Evolutionary conservation across 768 basidiomycete genomes (phyloP).

Genomic region (Mycena epipterygia): DNA sequence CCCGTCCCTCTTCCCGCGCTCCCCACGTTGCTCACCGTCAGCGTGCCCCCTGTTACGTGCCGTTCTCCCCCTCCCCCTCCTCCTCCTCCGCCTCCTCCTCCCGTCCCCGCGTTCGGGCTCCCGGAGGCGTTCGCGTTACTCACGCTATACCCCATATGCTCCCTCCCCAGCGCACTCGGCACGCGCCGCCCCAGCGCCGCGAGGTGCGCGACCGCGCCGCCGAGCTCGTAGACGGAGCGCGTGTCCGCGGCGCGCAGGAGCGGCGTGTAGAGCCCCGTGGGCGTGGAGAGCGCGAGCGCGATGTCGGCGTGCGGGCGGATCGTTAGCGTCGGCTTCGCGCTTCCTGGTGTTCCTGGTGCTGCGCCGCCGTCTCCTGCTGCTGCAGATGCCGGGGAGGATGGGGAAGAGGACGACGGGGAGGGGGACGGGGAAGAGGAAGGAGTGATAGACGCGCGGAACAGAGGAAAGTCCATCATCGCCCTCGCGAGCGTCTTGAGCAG

Average conservation of each 20-base stretch:
- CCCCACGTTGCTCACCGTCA: conserved; percentile 88
- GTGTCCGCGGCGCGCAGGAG: conserved; percentile 70
- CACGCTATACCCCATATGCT: conserved; percentile 49
- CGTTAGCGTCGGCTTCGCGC: conserved; percentile 75
- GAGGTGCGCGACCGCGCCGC: conserved; percentile 72
- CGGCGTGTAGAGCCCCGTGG: conserved; percentile 88
- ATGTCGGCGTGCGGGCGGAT: conserved; percentile 85
- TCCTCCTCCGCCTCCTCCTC: no score
- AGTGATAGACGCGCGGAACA: conserved; percentile 84
- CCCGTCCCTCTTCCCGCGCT: conserved; percentile 78
- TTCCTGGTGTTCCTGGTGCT: no score
- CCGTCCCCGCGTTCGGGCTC: no score
- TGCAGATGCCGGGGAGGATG: no score
- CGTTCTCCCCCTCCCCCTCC: no score
- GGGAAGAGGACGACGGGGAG: conserved; percentile 35
- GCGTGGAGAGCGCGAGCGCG: conserved; percentile 81
- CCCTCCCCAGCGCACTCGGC: conserved; percentile 72
- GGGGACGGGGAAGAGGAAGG: conserved; percentile 51
- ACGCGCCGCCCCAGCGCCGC: conserved; percentile 75
- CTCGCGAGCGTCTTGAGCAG: conserved; percentile 86
- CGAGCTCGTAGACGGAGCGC: conserved; percentile 70
- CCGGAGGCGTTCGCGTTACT: no score
- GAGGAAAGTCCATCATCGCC: conserved; percentile 88
- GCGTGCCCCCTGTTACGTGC: conserved; percentile 61
- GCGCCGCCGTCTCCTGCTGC: no score